Conservation (phyloP, 768 basidiomycete genomes). For the Podaxis mareebaensis region DNA sequence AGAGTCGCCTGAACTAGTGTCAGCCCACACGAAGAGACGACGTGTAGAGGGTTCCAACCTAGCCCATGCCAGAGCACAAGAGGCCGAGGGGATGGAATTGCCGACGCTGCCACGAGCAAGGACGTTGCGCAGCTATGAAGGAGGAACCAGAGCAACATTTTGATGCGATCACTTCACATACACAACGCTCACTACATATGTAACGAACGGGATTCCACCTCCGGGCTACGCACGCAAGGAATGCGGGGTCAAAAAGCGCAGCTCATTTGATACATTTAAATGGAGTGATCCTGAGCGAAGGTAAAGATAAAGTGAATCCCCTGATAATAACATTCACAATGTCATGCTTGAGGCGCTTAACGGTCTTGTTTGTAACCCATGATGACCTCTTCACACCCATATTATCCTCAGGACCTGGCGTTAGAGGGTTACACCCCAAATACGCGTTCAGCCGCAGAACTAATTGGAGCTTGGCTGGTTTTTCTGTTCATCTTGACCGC, state of each 20-base stretch:
- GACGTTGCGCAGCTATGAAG: neutral
- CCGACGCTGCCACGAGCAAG: slow-evolving; percentile 4
- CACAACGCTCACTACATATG: neutral
- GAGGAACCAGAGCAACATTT: slow-evolving; percentile 5
- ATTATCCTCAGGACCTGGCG: slow-evolving; percentile 12
- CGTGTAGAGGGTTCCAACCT: slow-evolving; percentile 30
- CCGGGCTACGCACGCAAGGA: too few species aligned
- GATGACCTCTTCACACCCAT: slow-evolving; percentile 11
- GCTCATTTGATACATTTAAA: too few species aligned
- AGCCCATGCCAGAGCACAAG: slow-evolving; percentile 80
- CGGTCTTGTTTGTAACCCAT: neutral
- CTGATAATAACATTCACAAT: neutral
- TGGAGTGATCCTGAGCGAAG: too few species aligned
- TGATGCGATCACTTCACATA: slow-evolving; percentile 1
- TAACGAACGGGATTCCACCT: too few species aligned
- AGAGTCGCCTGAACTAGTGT: slow-evolving; percentile 63
- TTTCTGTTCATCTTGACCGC: slow-evolving; percentile 2
- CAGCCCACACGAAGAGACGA: slow-evolving; percentile 24
- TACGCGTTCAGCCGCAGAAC: slow-evolving; percentile 10
- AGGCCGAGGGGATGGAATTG: slow-evolving; percentile 38
- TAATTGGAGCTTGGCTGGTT: slow-evolving; percentile 15
- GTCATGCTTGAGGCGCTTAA: neutral
- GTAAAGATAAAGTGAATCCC: too few species aligned
- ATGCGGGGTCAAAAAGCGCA: too few species aligned
- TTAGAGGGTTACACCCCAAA: slow-evolving; percentile 11